Conservation (phyloP, 441 rosid species). For the Macaranga tanarius region DNA sequence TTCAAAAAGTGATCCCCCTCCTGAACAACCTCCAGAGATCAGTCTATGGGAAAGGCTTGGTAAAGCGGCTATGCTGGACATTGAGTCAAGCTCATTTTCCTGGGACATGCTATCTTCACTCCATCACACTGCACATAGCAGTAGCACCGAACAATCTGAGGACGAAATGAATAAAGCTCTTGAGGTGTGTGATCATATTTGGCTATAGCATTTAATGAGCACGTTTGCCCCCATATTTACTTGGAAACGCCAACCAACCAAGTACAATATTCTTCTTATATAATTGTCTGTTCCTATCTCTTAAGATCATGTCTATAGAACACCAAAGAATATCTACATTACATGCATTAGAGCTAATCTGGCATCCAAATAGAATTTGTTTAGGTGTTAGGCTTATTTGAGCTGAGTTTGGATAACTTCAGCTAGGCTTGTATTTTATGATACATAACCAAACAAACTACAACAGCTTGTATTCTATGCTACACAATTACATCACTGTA, state of each 20-base stretch:
- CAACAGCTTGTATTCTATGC: slow-evolving; percentile 10
- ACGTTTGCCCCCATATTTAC: background rate
- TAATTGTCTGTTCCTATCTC: background rate
- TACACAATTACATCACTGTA: background rate
- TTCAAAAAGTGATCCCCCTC: slow-evolving; percentile 43
- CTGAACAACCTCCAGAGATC: slow-evolving; percentile 58
- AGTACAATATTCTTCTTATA: background rate
- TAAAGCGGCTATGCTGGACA: slow-evolving; percentile 68
- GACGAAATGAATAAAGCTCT: slow-evolving; percentile 89
- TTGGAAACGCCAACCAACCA: background rate
- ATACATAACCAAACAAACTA: background rate
- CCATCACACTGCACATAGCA: slow-evolving; percentile 92
- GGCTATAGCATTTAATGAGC: background rate
- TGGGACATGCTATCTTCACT: slow-evolving; percentile 96
- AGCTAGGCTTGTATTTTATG: too few species aligned
- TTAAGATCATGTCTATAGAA: background rate
- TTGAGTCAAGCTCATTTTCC: slow-evolving; percentile 64
- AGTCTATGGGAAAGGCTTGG: slow-evolving; percentile 96
- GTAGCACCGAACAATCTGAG: slow-evolving; percentile 82
- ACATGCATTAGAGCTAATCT: background rate
- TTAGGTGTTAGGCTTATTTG: too few species aligned
- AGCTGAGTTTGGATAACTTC: background rate
- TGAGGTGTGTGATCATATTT: slow-evolving; percentile 52
- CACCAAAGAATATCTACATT: background rate
- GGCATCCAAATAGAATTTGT: background rate